Base-by-base conservation (phyloP, 202 grass and related monocot species). In the Bolboschoenoplectus hybrid region DNA sequence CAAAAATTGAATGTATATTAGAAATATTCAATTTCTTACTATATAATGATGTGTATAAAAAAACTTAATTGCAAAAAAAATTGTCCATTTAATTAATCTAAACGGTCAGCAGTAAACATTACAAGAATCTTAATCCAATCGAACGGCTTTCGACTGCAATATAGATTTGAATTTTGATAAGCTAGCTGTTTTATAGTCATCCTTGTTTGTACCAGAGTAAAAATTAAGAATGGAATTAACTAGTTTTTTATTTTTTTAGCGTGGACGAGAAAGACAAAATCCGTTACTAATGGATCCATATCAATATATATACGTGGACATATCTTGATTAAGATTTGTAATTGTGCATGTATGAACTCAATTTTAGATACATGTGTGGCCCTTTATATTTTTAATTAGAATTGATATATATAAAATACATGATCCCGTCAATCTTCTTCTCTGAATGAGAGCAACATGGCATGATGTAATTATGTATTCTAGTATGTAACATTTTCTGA, bases 361-460 rank as follows among this genome's bases (percentile, higher is more conserved):
- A 67, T 16, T 68, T 68, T 43, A 43, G 38, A 41, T 68, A 4
- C 13, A 68, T 68, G 36, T 43, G 17, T 68, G 67, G 62, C 26
- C 62, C 3, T 64, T 64, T 61, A 61, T 16, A 61, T 61, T 6
- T 61, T 34, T 32, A 2, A 34, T 6, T 26, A 26, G 26, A 26
- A 26, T 26, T 26, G 26, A 26, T 26, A 26, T 26, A 0, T 26
- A 51, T 9, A 9, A 51, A 9, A 58, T 20, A 20, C 19, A 61
- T 6, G 17, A 2, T 36, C 11, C 13, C 13, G 68, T 17, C 14
- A 20, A 17, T 47, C 63, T 43, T n/a, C 41, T 46, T 72, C 17
- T 72, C 68, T 49, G 68, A 72, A 46, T 2, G 16, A 71, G 16
- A 46, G 67, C 67, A 71, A 45, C 67, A 71, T 7, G 67, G 40